These are phyloP conservation scores for Lanmaoa rubissima DNA, from an alignment of 768 basidiomycete genomes.

Conservation along the genomic window DNA sequence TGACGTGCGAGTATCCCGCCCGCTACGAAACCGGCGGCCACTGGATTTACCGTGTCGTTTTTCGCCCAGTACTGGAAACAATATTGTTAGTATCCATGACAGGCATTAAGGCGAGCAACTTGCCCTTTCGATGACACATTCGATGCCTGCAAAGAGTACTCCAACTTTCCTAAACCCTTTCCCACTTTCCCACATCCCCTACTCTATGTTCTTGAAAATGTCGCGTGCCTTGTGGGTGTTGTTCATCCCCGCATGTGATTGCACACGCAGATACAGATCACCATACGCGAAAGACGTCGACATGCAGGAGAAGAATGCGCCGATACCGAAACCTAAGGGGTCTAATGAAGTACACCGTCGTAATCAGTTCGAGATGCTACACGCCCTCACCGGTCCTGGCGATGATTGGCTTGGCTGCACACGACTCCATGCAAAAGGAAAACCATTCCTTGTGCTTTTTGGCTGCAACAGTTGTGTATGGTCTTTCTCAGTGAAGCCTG, in stretches of 20 bases:
- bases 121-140: slow-evolving; percentile 93
- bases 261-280: slow-evolving; percentile 77
- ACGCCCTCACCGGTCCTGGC: slow-evolving; percentile 70
- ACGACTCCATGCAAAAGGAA: slow-evolving; percentile 76
- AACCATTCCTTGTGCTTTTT: slow-evolving; percentile 79
- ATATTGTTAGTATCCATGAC: not conserved
- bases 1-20: slow-evolving; percentile 87
- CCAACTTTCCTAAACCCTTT: slow-evolving; percentile 95
- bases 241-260: slow-evolving; percentile 53
- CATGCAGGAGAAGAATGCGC: slow-evolving; percentile 97
- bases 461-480: slow-evolving; percentile 59
- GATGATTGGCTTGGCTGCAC: slow-evolving; percentile 76
- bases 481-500: slow-evolving; percentile 84
- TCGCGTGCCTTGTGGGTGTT: slow-evolving; percentile 77
- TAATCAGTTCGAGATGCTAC: not conserved
- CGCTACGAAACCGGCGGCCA: slow-evolving; percentile 82
- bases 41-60: slow-evolving; percentile 92
- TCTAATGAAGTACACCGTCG: slow-evolving; percentile 1
- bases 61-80: slow-evolving; percentile 82
- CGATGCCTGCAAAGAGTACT: slow-evolving; percentile 89
- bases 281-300: slow-evolving; percentile 93
- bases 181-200: slow-evolving; percentile 85
- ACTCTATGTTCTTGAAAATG: slow-evolving; percentile 93
- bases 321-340: slow-evolving; percentile 77
- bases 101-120: slow-evolving; percentile 34